Evolutionary conservation across 169 alveolate species (phyloP).

Genomic region (Amoebophrya sp.): DNA sequence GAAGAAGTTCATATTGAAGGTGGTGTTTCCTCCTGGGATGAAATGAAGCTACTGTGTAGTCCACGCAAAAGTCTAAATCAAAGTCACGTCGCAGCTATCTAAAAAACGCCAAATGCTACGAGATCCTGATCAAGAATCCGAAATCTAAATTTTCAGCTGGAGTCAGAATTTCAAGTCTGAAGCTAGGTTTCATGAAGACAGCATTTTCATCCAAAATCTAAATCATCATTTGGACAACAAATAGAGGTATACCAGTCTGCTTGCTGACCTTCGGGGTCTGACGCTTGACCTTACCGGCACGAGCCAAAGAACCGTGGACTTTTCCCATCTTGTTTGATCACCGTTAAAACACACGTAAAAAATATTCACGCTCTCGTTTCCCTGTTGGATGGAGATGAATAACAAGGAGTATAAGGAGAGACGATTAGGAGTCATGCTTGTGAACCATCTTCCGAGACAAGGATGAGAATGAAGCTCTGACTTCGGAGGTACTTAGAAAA

Average conservation of each 20-base stretch:
- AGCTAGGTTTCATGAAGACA: background rate
- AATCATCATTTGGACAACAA: background rate
- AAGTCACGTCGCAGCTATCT: too few species aligned
- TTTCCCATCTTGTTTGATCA: slow-evolving; percentile 56
- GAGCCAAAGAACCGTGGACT: slow-evolving; percentile 91
- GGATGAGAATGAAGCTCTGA: too few species aligned
- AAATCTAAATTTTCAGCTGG: background rate
- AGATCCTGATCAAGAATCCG: background rate
- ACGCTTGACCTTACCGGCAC: slow-evolving; percentile 93
- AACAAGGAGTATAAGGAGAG: too few species aligned
- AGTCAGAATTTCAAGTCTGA: background rate
- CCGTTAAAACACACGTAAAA: too few species aligned
- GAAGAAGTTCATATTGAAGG: background rate
- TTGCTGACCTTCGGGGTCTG: slow-evolving; percentile 89
- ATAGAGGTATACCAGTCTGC: slow-evolving; percentile 53
- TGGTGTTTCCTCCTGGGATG: too few species aligned
- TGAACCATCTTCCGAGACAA: too few species aligned
- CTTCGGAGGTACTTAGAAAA: too few species aligned
- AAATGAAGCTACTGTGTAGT: too few species aligned
- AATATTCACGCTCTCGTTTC: too few species aligned
- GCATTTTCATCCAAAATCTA: background rate
- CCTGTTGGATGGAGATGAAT: too few species aligned
- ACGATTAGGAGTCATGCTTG: too few species aligned
- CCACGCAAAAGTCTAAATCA: too few species aligned
- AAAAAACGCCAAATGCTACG: background rate